Evolutionary conservation across 2,329 filamentous ascomycete genomes (phyloP).

Genomic region (Arthroderma sp.): DNA sequence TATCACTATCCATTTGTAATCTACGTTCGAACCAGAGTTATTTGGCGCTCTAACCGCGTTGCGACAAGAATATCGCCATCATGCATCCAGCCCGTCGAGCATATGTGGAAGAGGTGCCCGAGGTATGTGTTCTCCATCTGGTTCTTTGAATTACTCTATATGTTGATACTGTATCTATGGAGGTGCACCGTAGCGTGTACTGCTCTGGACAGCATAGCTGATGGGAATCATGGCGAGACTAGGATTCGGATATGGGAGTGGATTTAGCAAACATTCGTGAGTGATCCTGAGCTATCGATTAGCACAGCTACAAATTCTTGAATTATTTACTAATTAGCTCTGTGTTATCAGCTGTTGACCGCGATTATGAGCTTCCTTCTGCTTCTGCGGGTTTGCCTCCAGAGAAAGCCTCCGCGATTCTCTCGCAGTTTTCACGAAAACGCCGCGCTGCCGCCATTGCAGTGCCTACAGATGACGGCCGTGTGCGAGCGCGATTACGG

Average conservation of each 20-base stretch:
- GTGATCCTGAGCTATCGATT: slow-evolving; percentile 18
- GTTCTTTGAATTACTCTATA: no score
- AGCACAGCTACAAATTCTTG: no score
- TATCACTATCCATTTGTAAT: no score
- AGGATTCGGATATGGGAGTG: slow-evolving; percentile 46
- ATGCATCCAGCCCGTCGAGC: slow-evolving; percentile 85
- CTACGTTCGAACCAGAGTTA: no score
- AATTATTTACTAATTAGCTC: slow-evolving; percentile 1
- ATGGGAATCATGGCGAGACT: slow-evolving; percentile 1
- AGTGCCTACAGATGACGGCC: slow-evolving; percentile 84
- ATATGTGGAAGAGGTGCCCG: slow-evolving; percentile 75
- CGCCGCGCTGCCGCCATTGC: slow-evolving; percentile 75
- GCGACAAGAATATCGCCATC: slow-evolving; percentile 16
- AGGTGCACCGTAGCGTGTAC: no score
- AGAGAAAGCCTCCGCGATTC: slow-evolving; percentile 71
- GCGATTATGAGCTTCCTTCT: slow-evolving; percentile 68
- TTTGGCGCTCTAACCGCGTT: no score
- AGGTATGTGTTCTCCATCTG: slow-evolving; percentile 38
- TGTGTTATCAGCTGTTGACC: slow-evolving; percentile 47
- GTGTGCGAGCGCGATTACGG: slow-evolving; percentile 66
- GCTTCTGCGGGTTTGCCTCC: slow-evolving; percentile 53
- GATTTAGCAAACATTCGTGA: slow-evolving; percentile 51
- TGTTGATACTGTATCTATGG: no score
- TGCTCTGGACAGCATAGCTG: no score
- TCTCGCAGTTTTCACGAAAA: slow-evolving; percentile 84